Percentiles rank a stretch among this genome's conserved stretches.
phyloP scores from a whole-genome alignment of 768 basidiomycete species.

The Macrocybe gigantea region DNA sequence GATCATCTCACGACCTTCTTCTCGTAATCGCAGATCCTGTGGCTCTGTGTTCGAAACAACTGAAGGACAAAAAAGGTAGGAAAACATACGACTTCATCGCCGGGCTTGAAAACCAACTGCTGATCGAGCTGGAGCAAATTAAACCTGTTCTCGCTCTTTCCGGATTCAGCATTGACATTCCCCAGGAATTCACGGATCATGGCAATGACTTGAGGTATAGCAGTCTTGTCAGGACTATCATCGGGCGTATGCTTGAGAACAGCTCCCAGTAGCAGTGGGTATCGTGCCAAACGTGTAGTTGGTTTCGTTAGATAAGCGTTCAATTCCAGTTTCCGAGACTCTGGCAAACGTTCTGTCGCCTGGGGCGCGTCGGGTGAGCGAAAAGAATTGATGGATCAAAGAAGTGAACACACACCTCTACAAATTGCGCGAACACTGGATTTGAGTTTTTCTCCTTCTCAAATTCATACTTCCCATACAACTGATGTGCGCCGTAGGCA shows the following conservation, averaged over 20 bases:
- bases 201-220: slow-evolving; percentile 69
- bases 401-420: slow-evolving; percentile 63
- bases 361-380: slow-evolving; percentile 21
- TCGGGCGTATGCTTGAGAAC: slow-evolving; percentile 90
- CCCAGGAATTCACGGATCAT: slow-evolving; percentile 77
- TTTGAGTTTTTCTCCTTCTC: slow-evolving; percentile 97
- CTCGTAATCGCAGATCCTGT: slow-evolving; percentile 80
- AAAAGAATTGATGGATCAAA: not conserved
- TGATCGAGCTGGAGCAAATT: slow-evolving; percentile 91
- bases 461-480: slow-evolving; percentile 98
- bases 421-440: slow-evolving; percentile 88
- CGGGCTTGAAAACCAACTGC: slow-evolving; percentile 84
- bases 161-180: slow-evolving; percentile 90
- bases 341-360: slow-evolving; percentile 88
- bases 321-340: slow-evolving; percentile 93
- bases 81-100: slow-evolving; percentile 77
- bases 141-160: slow-evolving; percentile 94
- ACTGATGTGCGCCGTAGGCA: slow-evolving; percentile 90
- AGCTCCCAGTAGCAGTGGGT: slow-evolving; percentile 88
- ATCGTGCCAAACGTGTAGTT: slow-evolving; percentile 94
- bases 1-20: slow-evolving; percentile 86
- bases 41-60: slow-evolving; percentile 2
- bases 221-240: slow-evolving; percentile 79
- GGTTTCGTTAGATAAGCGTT: slow-evolving; percentile 99
- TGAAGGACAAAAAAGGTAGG: not conserved